Evolutionary conservation across 345 rosid genomes (phyloP), one percentile per base, ranked within the genome.

Genomic region (Trapa incisa): DNA sequence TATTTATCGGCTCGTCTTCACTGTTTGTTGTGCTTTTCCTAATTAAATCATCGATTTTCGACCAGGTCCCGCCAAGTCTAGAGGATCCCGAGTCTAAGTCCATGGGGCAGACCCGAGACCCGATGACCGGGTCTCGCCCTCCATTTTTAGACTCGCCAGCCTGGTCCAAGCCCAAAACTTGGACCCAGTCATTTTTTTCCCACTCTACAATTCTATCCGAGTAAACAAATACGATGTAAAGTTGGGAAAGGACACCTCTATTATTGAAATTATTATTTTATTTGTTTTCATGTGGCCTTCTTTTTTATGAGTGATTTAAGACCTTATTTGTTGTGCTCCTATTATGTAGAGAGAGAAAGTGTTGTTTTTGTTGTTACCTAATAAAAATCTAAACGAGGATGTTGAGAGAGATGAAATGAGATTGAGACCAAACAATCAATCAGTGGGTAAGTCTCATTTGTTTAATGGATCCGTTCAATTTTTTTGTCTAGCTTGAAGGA

Each of bases 301-400:
- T 57, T 60, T 65, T 64, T 60, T 66, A 50, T 57, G 64, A 45
- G 48, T 6, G 64, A 42, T 42, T 61, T 48, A 60, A 58, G 79
- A 74, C 72, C 61, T 60, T 63, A 72, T 77, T 76, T 76, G 80
- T 79, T 81, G 67, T 58, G 74, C 77, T 81, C 67, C 61, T 75
- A 77, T 70, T 80, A 65, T 47, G 64, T 42, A 38, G 61, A 71
- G 68, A 22, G 68, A 68, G 43, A 6, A 37, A 43, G 47, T 63
- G 67, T 12, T 47, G 60, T 67, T 36, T 67, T 39, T 14, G 35
- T 22, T 67, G 43, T 41, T 41, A 8, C 36, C 32, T 58, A 38
- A 37, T 32, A 8, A 38, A 29, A 7, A n/a, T 29, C 63, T 41
- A 36, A 57, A 17, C 42, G 42, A 37, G 5, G 39, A 38, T 17